Evolutionary conservation across 495 filamentous ascomycete species (phyloP).

Genomic region (Acidomyces sp.): DNA sequence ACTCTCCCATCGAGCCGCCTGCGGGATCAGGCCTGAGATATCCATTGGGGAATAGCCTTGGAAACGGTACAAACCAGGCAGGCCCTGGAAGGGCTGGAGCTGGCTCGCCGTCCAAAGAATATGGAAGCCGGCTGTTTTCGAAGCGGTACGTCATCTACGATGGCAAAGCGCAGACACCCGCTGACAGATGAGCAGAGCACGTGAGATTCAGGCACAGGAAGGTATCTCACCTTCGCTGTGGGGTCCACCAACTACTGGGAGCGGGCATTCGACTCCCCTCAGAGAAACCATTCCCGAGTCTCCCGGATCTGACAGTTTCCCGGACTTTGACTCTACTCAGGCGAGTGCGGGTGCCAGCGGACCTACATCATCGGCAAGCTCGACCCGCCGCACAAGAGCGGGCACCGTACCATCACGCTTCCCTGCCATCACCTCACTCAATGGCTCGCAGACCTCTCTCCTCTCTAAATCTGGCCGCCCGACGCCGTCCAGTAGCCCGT

Average conservation of each 20-base stretch:
- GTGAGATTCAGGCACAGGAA: constrained; percentile 96
- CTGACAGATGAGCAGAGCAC: constrained; percentile 44
- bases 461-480: constrained; percentile 74
- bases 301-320: constrained; percentile 86
- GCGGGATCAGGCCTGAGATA: constrained; percentile 55
- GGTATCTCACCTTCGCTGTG: constrained; percentile 75
- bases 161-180: constrained; percentile 4
- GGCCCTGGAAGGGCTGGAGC: constrained; percentile 70
- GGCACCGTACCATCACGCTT: constrained; percentile 96
- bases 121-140: constrained; percentile 65
- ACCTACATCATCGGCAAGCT: constrained; percentile 28
- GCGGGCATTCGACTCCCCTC: constrained; percentile 87
- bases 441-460: constrained; percentile 48
- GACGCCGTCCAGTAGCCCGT: constrained; percentile 84
- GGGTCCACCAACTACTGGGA: constrained; percentile 91
- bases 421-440: constrained; percentile 52
- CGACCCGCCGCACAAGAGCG: constrained; percentile 66
- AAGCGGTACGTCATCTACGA: constrained; percentile 59
- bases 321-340: constrained; percentile 50
- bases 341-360: constrained; percentile 8
- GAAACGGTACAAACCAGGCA: constrained; percentile 52
- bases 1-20: constrained; percentile 72
- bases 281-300: constrained; percentile 96
- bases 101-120: constrained; percentile 94
- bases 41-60: constrained; percentile 54